Percentiles rank a stretch among this genome's conserved stretches.
Conservation (phyloP, 768 basidiomycete species). For the Pisolithus marmoratus region DNA sequence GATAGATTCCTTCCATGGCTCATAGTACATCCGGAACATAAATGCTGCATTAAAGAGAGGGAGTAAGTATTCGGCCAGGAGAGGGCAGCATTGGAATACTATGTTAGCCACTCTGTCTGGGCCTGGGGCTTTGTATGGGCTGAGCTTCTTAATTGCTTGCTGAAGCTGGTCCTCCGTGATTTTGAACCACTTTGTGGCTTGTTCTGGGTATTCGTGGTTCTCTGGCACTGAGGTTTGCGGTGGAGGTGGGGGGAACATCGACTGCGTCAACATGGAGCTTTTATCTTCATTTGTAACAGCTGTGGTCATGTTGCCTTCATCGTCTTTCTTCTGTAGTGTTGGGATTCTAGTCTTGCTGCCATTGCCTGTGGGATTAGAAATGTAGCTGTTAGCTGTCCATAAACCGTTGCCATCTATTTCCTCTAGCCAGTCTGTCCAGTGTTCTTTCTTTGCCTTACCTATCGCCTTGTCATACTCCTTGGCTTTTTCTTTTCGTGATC, state of each 20-base stretch:
- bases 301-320: not conserved
- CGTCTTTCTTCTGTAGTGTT: not conserved
- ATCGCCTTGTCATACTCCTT: constrained; percentile 11
- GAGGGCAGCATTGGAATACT: constrained; percentile 18
- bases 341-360: not conserved
- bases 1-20: too few species aligned
- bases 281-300: constrained; percentile 17
- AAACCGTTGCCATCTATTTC: constrained; percentile 5
- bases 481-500: constrained; percentile 3
- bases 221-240: not conserved
- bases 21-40: too few species aligned
- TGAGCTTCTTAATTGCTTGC: constrained; percentile 3
- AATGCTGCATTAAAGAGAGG: too few species aligned
- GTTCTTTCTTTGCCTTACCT: constrained; percentile 16
- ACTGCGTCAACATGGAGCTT: constrained; percentile 5
- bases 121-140: constrained; percentile 16
- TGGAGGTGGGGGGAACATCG: constrained; percentile 23
- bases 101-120: constrained; percentile 26
- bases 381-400: constrained; percentile 22
- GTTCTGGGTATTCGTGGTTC: constrained; percentile 2
- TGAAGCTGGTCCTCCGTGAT: constrained; percentile 10
- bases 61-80: too few species aligned
- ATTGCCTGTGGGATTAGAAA: constrained; percentile 3
- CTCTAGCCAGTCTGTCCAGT: constrained; percentile 23
- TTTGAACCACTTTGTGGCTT: not conserved